These are phyloP conservation scores for Rhizomucor pusillus DNA, from an alignment of 371 early-diverging fungal species.

Conservation along the genomic window DNA sequence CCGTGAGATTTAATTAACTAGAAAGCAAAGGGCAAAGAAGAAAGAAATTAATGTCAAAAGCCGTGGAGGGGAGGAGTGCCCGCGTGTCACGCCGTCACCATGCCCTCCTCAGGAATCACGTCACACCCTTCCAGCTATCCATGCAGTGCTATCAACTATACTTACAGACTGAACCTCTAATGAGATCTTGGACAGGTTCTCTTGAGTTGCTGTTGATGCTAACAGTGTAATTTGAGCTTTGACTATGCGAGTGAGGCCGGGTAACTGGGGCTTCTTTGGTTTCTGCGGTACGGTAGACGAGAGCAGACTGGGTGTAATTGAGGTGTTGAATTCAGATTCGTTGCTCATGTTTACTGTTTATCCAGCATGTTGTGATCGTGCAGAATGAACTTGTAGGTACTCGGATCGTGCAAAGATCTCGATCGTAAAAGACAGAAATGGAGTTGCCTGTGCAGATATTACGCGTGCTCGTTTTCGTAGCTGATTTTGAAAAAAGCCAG, in stretches of 20 bases:
- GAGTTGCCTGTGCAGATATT: no score
- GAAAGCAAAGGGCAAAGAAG: conserved; percentile 4
- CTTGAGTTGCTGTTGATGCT: conserved; percentile 51
- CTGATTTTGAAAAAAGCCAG: neutral
- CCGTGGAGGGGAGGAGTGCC: neutral
- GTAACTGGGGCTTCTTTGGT: conserved; percentile 26
- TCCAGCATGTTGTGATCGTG: conserved; percentile 11
- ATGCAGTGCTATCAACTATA: neutral
- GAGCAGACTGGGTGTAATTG: conserved; percentile 22
- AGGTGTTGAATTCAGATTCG: conserved; percentile 31
- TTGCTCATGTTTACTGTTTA: conserved; percentile 34
- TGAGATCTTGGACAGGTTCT: conserved; percentile 48
- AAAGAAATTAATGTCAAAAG: neutral
- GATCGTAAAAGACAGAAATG: no score
- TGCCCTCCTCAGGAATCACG: neutral
- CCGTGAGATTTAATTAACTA: conserved; percentile 62
- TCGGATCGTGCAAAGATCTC: neutral
- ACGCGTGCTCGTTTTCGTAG: no score
- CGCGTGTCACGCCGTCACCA: neutral
- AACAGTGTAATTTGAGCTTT: conserved; percentile 64
- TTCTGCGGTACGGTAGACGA: conserved; percentile 17
- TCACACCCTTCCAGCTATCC: neutral
- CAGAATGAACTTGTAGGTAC: conserved; percentile 4
- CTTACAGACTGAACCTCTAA: conserved; percentile 56
- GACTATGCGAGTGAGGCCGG: conserved; percentile 56